phyloP scores from a whole-genome alignment of 352 stramenopile species.

The Pythium chondricola region DNA sequence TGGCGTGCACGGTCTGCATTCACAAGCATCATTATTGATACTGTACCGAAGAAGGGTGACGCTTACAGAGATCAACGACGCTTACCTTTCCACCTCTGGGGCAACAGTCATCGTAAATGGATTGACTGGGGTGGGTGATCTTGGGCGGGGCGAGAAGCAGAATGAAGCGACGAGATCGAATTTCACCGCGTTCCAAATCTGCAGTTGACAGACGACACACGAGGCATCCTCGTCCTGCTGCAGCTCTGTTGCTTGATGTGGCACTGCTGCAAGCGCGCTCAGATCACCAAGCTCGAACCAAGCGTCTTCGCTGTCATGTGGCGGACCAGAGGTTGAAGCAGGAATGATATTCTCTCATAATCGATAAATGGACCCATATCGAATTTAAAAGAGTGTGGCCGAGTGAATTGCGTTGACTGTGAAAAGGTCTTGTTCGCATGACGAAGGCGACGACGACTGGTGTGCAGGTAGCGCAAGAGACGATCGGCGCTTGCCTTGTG shows the following conservation, averaged over 20 bases:
- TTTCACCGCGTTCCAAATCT: no score
- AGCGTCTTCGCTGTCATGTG: not conserved
- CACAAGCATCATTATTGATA: not conserved
- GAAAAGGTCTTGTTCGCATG: not conserved
- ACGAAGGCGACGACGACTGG: not conserved
- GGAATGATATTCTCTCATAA: not conserved
- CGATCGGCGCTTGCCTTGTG: slow-evolving; percentile 46
- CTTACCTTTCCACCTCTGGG: slow-evolving; percentile 14
- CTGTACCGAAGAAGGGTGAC: not conserved
- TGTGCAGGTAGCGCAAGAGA: slow-evolving; percentile 3
- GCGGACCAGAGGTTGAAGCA: not conserved
- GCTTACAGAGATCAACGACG: not conserved
- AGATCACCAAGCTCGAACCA: not conserved
- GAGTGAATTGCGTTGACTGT: not conserved
- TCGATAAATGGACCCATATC: slow-evolving; percentile 14
- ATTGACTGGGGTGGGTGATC: not conserved
- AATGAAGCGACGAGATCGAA: no score
- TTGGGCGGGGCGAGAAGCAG: no score
- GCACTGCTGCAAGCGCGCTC: no score
- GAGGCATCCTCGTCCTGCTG: no score
- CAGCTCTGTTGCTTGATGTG: no score
- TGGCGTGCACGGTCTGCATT: slow-evolving; percentile 50
- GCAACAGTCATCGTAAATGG: slow-evolving; percentile 8
- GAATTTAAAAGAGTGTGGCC: slow-evolving; percentile 1
- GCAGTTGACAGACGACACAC: no score